Base-by-base conservation (phyloP, 2,329 filamentous ascomycete species). In the Chrysoporthe austroafricana region DNA sequence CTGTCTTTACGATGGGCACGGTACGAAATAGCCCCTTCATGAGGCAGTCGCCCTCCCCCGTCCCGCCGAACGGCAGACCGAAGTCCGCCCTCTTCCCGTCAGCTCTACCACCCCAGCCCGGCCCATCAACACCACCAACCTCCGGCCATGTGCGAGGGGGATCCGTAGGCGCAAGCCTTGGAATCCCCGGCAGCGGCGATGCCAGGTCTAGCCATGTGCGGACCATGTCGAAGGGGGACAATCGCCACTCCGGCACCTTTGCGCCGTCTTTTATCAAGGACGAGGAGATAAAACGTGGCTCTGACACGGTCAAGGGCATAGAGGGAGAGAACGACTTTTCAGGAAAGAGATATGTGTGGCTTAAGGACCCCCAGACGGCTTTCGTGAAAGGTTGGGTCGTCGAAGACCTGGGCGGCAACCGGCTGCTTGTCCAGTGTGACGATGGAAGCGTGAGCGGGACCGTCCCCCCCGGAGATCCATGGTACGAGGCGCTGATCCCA, bases 291-390 rank as follows among this genome's bases (percentile, higher is more conserved):
- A 85, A 88, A 72, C 79, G 82, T 46, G 82, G 79, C 44, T 78
- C 84, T 63, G 88, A 89, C 71, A 75, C 82, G 13, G 85, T 90
- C 18, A 84, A 84, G 62, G 91, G 93, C 21, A 94, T 97, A 69
- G 96, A 99, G 80, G 96, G 96, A 71, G 95, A 97, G 76, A 98
- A 97, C 78, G 96, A 99, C 84, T 98, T 99, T 79, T 99, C 96
- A 0, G 96, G 96, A 67, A 98, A 96, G 82, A 89, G 96, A 82
- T 99, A 98, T 83, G 94, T 99, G 71, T 99, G 96, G 96, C 84
- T 99, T 76, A 92, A 91, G 79, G 94, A 99, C 80, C 85, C 92
- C 1, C 87, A 94, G 74, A 86, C 86, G 66, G 96, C 96, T 1
- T 99, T 99, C 77, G 89, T 98, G 64, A 93, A 94, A 73, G 96